Evolutionary conservation across 2,329 filamentous ascomycete species (phyloP).

Genomic region (Biscogniauxia mediterranea): DNA sequence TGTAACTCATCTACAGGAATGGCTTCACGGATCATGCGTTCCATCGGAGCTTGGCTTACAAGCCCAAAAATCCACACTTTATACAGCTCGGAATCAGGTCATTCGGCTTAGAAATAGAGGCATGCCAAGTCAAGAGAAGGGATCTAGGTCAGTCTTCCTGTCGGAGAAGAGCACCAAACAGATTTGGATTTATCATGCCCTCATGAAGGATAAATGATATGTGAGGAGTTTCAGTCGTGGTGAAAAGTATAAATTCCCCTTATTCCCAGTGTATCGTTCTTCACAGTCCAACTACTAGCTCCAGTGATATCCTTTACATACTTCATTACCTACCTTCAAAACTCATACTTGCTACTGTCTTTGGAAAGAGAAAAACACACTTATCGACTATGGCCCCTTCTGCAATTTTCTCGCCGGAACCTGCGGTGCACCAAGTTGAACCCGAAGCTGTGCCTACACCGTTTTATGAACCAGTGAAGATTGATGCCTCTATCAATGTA

Average conservation of each 20-base stretch:
- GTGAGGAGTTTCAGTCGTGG: neutral
- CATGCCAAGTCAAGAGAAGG: neutral
- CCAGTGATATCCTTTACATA: neutral
- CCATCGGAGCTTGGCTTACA: neutral
- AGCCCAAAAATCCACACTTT: neutral
- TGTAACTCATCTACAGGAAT: neutral
- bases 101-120: neutral
- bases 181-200: no score
- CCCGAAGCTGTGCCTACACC: neutral
- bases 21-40: neutral
- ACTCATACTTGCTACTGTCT: neutral
- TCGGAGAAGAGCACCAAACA: neutral
- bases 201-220: no score
- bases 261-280: neutral
- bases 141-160: neutral
- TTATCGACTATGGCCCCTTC: neutral
- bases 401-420: neutral
- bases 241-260: neutral
- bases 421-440: neutral
- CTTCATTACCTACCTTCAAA: neutral
- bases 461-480: neutral
- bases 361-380: neutral
- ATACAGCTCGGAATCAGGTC: neutral
- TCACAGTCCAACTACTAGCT: neutral
- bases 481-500: slow-evolving; percentile 2